phyloP scores from a whole-genome alignment of 23 red algal species.

The Gracilaria caudata region DNA sequence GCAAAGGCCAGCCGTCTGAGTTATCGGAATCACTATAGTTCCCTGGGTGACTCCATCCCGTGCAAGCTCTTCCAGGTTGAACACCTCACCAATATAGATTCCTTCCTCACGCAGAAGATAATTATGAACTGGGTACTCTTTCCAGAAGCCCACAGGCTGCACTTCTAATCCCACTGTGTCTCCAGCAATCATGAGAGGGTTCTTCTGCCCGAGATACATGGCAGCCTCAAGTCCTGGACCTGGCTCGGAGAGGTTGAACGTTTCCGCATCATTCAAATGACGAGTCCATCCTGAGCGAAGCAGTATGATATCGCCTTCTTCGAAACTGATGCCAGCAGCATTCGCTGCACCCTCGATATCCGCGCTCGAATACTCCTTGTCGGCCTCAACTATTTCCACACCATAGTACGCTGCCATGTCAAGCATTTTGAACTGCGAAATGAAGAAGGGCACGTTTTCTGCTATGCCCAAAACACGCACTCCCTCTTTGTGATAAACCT shows the following conservation, averaged over 20 bases:
- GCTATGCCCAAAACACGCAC: neutral
- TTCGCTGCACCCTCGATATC: conserved; percentile 11
- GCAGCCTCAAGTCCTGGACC: neutral
- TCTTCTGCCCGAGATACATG: neutral
- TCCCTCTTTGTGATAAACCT: neutral
- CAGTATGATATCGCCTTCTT: neutral
- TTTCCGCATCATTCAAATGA: conserved; percentile 1
- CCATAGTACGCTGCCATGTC: conserved; percentile 6
- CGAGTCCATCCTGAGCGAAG: neutral
- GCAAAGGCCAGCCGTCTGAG: neutral
- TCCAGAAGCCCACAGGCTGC: neutral
- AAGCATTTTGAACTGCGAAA: neutral
- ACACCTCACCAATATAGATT: conserved; percentile 23
- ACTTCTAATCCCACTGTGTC: conserved; percentile 9
- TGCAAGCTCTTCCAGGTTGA: neutral
- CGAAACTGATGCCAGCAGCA: neutral
- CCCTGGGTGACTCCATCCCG: neutral
- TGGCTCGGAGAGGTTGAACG: neutral
- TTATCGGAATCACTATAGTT: neutral
- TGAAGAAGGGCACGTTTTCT: neutral
- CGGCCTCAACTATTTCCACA: neutral
- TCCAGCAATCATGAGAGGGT: neutral
- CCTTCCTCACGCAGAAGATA: neutral
- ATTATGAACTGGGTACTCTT: neutral
- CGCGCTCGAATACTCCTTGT: neutral